A percentile compares a stretch with the other conserved stretches of the same genome.
These are phyloP conservation scores for Fomitopsis schrenkii DNA, from an alignment of 1,284 basidiomycete species.

Conservation along the genomic window DNA sequence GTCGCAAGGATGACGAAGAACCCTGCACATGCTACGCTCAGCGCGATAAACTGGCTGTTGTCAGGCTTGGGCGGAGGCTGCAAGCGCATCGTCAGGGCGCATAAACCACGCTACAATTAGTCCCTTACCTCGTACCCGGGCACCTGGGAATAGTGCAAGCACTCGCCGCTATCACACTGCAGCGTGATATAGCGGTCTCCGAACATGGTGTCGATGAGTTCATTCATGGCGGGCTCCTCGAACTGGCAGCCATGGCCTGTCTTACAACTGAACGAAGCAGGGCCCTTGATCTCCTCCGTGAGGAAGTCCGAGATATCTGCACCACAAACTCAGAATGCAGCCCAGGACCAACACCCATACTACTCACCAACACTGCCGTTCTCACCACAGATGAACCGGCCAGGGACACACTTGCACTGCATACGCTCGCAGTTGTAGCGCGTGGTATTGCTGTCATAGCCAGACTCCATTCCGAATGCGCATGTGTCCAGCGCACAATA, in stretches of 20 bases:
- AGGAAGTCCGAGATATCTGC: slow-evolving; percentile 94
- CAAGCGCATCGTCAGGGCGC: slow-evolving; percentile 3
- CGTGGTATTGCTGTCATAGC: slow-evolving; percentile 71
- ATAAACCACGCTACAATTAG: slow-evolving; percentile 21
- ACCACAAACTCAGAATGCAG: background rate
- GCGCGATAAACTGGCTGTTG: slow-evolving; percentile 76
- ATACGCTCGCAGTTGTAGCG: slow-evolving; percentile 80
- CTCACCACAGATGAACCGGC: slow-evolving; percentile 93
- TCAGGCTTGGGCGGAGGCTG: slow-evolving; percentile 77
- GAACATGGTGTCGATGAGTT: slow-evolving; percentile 90
- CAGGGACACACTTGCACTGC: slow-evolving; percentile 89
- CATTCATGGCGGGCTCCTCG: slow-evolving; percentile 95
- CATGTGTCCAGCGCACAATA: slow-evolving; percentile 85
- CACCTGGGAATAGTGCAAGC: slow-evolving; percentile 89
- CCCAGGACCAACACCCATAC: background rate
- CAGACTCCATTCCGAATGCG: slow-evolving; percentile 42
- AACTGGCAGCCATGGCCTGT: slow-evolving; percentile 79
- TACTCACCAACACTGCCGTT: slow-evolving; percentile 87
- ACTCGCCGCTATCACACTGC: slow-evolving; percentile 87
- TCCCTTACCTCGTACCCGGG: slow-evolving; percentile 77
- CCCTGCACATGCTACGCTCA: slow-evolving; percentile 79
- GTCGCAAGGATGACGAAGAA: slow-evolving; percentile 60
- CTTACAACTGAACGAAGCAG: slow-evolving; percentile 84
- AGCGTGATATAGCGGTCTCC: slow-evolving; percentile 90
- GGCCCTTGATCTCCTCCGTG: slow-evolving; percentile 85